These are phyloP conservation scores for Arachnomyces sp. DNA, from an alignment of 2,329 filamentous ascomycete genomes.

Conservation along the genomic window DNA sequence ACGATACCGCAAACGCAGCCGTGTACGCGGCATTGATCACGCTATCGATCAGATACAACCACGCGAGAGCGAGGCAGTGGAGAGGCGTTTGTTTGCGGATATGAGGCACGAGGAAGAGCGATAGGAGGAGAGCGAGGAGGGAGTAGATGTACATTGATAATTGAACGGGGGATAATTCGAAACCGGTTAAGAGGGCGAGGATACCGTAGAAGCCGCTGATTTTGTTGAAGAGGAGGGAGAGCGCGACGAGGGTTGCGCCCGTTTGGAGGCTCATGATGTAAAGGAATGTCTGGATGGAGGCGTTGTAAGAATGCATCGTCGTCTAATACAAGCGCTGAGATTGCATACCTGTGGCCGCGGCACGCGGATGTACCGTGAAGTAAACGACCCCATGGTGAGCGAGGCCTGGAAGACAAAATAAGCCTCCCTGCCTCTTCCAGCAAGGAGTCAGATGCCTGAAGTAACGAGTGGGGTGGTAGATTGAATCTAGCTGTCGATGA, in stretches of 20 bases:
- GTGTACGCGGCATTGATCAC: constrained; percentile 76
- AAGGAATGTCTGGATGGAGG: constrained; percentile 61
- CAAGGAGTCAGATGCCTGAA: constrained; percentile 2
- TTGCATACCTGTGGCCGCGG: constrained; percentile 41
- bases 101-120: constrained; percentile 65
- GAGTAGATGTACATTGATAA: constrained; percentile 90
- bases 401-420: constrained; percentile 28
- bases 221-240: constrained; percentile 84
- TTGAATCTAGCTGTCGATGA: too few relatives aligned
- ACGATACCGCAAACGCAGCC: constrained; percentile 68
- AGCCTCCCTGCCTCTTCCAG: constrained; percentile 6
- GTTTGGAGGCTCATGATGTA: constrained; percentile 79
- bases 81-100: constrained; percentile 71
- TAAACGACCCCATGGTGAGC: constrained; percentile 8
- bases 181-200: constrained; percentile 80
- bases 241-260: constrained; percentile 73
- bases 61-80: constrained; percentile 71
- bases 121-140: constrained; percentile 58
- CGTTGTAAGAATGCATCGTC: background rate
- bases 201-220: constrained; percentile 84
- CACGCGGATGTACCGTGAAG: constrained; percentile 37
- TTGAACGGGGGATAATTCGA: constrained; percentile 71
- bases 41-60: constrained; percentile 77
- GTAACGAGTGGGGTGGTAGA: too few relatives aligned
- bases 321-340: background rate